Evolutionary conservation across 2,329 filamentous ascomycete genomes (phyloP), one percentile per base, ranked within the genome.

Genomic region (Zymoseptoria brevis): DNA sequence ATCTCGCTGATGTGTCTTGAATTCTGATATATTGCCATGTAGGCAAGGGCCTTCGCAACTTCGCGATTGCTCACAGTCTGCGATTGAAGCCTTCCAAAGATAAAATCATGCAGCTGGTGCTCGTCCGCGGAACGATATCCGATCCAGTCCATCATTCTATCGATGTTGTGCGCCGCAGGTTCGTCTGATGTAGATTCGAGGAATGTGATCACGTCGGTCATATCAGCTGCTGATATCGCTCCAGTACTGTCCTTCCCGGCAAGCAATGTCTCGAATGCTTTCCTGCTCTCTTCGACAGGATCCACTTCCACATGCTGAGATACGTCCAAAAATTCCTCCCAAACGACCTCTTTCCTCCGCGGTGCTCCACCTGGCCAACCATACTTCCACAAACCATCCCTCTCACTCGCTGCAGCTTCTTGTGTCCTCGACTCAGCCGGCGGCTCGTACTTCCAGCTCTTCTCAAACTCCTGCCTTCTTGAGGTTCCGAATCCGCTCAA

Each of bases 381-480:
- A 41, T 45, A 21, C 7, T n/a, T 29, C 54, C 22, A 29, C 16
- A 13, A 13, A 22, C 13, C 19, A n/a, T 24, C 51, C 22, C 30
- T 26, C 26, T 24, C 41, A 13, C 9, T 21, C 22, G 45, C 41
- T 22, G 19, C 19, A 41, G 13, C 8, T 24, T 52, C 54, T 62
- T 60, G 19, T 57, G 54, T 19, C 50, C 30, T 5, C 59, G 58
- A 11, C 51, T 19, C 19, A 24, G 16, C 26, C 26, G 69, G 69
- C 29, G 70, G 54, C 50, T 63, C 62, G 64, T 66, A 72, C 45
- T 59, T 63, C 62, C 67, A 67, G 55, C 62, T 63, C 41, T 55
- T 63, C 24, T 67, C 62, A 13, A 60, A 52, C n/a, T 66, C 59
- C n/a, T 58, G 54, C 26, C 57, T 50, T 22, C 51, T 53, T 24